Evolutionary conservation across 495 filamentous ascomycete species (phyloP), one percentile per base, ranked within the genome.

Genomic region (Platismatia glauca): DNA sequence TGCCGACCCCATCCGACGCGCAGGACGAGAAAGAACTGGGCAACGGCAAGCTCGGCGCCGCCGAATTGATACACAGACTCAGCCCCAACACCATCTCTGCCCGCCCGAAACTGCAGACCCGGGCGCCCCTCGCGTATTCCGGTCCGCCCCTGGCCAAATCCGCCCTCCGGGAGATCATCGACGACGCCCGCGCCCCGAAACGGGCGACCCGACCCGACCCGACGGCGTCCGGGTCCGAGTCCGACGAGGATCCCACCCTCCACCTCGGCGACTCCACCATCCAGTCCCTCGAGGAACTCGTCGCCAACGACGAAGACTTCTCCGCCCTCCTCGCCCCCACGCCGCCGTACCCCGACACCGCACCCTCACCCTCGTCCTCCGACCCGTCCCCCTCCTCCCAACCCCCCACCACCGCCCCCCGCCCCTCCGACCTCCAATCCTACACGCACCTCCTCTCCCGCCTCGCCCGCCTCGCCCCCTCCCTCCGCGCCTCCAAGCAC

Each of bases 401-500:
- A 58, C 56, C 55, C 13, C 31, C 31, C 58, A 62, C 58, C 57
- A 61, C 33, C 46, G 59, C 46, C 57, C 57, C 35, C 11, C 63
- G n/a, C 66, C 70, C 72, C 69, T 41, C 72, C 58, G 63, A 74
- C 53, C 50, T 68, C 73, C 24, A 74, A 75, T 55, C 68, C 66
- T 38, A 83, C 46, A 74, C 69, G 13, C 79, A 81, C 46, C 77
- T 86, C 18, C 71, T 85, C n/a, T 75, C 79, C 39, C 76, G 81
- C 56, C 79, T 91, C 76, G 81, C 79, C 59, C 76, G 80, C 63
- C 79, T 88, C 27, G 76, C 79, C 38, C 75, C 81, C 4, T 83
- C 83, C 61, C 88, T 91, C 63, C 79, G 80, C 3, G 82, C 85
- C 29, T 82, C 88, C 27, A 86, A 84, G 63, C 78, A 81, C 57